Evolutionary conservation across 1,284 basidiomycete species (phyloP).

Genomic region (Papiliotrema laurentii): DNA sequence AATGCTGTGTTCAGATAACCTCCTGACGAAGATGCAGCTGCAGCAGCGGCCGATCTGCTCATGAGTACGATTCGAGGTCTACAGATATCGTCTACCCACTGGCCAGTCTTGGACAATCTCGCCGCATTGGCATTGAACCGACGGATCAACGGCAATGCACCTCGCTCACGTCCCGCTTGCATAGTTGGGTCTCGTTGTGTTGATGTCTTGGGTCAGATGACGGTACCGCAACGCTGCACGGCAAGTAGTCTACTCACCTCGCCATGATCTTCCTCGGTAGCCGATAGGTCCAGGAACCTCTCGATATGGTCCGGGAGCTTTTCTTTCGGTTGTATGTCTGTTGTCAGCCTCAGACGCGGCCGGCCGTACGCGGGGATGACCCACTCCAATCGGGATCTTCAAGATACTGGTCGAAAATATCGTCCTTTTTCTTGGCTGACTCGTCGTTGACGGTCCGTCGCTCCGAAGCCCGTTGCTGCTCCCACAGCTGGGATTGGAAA

Average conservation of each 20-base stretch:
- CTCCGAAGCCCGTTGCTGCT: constrained; percentile 87
- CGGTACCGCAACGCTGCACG: not conserved
- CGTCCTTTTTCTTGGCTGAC: constrained; percentile 82
- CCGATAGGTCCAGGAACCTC: constrained; percentile 75
- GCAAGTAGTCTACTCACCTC: constrained; percentile 55
- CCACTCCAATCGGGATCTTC: constrained; percentile 89
- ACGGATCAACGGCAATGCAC: constrained; percentile 84
- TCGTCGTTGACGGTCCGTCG: constrained; percentile 55
- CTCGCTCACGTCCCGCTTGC: constrained; percentile 85
- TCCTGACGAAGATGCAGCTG: not conserved
- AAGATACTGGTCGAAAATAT: constrained; percentile 92
- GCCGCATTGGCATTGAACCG: constrained; percentile 98
- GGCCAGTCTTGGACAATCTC: constrained; percentile 59
- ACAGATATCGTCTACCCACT: constrained; percentile 41
- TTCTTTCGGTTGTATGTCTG: constrained; percentile 76
- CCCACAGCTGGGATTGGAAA: constrained; percentile 91
- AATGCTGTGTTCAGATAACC: constrained; percentile 7
- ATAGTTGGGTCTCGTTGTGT: constrained; percentile 89
- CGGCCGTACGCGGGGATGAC: constrained; percentile 20
- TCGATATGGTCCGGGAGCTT: constrained; percentile 65
- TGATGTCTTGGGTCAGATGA: constrained; percentile 57
- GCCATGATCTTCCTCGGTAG: constrained; percentile 86
- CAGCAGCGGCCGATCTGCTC: constrained; percentile 16
- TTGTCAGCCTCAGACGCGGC: not conserved
- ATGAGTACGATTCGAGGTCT: constrained; percentile 24